Conservation (phyloP, 140 eudicot genomes). For the Flaveria floridana region DNA sequence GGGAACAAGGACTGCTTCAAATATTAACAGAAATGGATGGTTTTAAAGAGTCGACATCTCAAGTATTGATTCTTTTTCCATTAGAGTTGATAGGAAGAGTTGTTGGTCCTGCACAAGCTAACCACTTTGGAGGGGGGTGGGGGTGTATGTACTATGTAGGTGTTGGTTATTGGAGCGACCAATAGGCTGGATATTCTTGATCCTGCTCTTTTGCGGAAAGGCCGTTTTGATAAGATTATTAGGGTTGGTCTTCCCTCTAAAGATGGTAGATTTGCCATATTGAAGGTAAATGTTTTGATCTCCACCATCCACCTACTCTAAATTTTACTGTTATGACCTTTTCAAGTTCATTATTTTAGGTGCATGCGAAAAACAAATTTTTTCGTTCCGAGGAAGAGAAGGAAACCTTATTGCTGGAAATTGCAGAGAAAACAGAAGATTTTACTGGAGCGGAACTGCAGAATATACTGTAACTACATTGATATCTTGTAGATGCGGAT, state of each 20-base stretch:
- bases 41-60: constrained; percentile 77
- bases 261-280: constrained; percentile 88
- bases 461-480: constrained; percentile 59
- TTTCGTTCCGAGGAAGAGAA: constrained; percentile 88
- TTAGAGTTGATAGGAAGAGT: background rate
- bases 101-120: constrained; percentile 17
- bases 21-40: constrained; percentile 97
- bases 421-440: constrained; percentile 80
- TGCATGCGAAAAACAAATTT: constrained; percentile 83
- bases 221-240: constrained; percentile 91
- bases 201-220: constrained; percentile 94
- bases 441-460: constrained; percentile 97
- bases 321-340: constrained; percentile 9
- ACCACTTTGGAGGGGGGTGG: background rate
- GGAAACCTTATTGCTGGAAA: constrained; percentile 65
- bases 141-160: constrained; percentile 35
- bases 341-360: constrained; percentile 40
- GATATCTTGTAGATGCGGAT: background rate
- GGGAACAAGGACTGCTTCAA: constrained; percentile 98
- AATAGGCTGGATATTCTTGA: constrained; percentile 94
- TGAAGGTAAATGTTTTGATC: constrained; percentile 49
- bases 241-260: constrained; percentile 93
- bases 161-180: constrained; percentile 85
- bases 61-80: constrained; percentile 40
- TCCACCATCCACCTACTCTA: constrained; percentile 5